Conservation (phyloP, 2,329 filamentous ascomycete genomes). For the Penicillium vulpinum region DNA sequence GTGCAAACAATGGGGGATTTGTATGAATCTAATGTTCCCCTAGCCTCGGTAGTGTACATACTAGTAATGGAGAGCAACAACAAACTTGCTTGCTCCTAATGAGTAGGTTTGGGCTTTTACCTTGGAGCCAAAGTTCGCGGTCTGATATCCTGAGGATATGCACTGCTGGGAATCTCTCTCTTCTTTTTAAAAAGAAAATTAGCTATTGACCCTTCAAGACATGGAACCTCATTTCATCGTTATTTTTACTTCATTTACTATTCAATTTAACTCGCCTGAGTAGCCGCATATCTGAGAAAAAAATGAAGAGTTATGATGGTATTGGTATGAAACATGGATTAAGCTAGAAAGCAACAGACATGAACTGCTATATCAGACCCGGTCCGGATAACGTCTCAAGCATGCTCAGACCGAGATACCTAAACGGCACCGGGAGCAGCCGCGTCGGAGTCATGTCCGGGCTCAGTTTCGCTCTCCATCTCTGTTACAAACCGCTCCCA, state of each 20-base stretch:
- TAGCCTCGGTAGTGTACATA: too few species aligned
- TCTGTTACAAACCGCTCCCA: conserved; percentile 91
- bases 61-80: neutral
- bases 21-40: neutral
- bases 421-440: conserved; percentile 22
- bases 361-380: conserved; percentile 16
- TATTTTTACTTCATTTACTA: too few species aligned
- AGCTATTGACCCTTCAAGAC: neutral
- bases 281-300: neutral
- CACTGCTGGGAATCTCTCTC: neutral
- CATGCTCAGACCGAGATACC: neutral
- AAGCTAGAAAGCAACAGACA: conserved; percentile 17
- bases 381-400: neutral
- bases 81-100: neutral
- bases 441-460: conserved; percentile 22
- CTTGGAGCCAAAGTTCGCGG: neutral
- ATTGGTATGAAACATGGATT: conserved; percentile 24
- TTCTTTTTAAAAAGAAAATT: neutral
- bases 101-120: neutral
- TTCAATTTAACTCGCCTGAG: neutral
- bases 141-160: neutral
- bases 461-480: conserved; percentile 67
- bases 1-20: conserved; percentile 15
- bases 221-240: neutral
- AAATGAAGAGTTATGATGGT: conserved; percentile 6